phyloP scores from a whole-genome alignment of 106 monocot species.

The Dioscorea zingiberensis region DNA sequence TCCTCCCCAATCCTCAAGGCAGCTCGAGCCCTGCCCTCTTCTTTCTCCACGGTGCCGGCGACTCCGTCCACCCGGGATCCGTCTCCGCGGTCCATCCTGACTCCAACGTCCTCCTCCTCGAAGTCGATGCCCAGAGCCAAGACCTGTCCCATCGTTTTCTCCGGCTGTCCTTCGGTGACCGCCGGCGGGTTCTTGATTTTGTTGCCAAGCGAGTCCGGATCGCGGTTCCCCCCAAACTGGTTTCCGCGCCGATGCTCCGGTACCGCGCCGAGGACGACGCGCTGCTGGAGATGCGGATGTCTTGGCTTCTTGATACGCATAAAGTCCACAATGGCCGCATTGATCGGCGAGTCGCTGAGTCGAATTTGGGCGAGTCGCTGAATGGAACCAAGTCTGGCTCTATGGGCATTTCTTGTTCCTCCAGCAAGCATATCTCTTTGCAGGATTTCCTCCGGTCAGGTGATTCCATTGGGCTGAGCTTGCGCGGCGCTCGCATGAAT shows the following conservation, averaged over 20 bases:
- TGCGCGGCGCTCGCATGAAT: constrained; percentile 53
- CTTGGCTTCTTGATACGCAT: constrained; percentile 27
- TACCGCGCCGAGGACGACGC: constrained; percentile 5
- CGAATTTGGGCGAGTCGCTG: not conserved
- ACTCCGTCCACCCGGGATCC: constrained; percentile 36
- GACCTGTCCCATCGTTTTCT: no score
- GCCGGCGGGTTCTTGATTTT: constrained; percentile 54
- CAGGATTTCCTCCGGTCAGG: constrained; percentile 52
- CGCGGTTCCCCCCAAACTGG: constrained; percentile 24
- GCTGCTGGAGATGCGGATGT: constrained; percentile 24
- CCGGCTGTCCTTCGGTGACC: constrained; percentile 53
- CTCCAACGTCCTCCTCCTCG: constrained; percentile 67
- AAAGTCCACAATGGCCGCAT: constrained; percentile 21
- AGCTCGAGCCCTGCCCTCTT: constrained; percentile 27
- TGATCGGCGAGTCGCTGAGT: constrained; percentile 16
- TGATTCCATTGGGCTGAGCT: constrained; percentile 41
- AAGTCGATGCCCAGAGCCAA: constrained; percentile 29
- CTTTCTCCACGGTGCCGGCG: constrained; percentile 50
- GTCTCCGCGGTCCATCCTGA: constrained; percentile 18
- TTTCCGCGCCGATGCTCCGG: constrained; percentile 36
- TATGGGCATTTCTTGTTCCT: constrained; percentile 5
- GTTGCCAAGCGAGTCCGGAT: constrained; percentile 34
- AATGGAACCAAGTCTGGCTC: constrained; percentile 1
- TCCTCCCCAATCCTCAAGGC: constrained; percentile 23
- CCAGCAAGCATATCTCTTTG: constrained; percentile 47